phyloP scores from a whole-genome alignment of 164 flowering plant genomes.

The Liquidambar formosana region DNA sequence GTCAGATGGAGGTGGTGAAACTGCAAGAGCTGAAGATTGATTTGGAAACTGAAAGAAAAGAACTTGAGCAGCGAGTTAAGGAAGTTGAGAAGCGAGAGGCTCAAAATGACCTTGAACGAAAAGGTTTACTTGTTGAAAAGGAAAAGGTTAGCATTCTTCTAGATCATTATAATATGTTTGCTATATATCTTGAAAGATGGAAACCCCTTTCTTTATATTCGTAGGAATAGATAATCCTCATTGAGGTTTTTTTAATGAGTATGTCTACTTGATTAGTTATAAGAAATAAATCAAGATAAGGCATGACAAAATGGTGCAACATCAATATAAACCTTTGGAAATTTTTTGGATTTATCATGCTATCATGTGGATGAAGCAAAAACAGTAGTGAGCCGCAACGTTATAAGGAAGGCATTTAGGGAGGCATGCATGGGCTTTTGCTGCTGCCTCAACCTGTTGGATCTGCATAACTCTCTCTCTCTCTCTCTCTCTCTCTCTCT shows the following conservation, averaged over 20 bases:
- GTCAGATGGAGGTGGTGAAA: not conserved
- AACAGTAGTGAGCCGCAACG: too few species aligned
- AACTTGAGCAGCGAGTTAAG: too few species aligned
- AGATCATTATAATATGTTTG: not conserved
- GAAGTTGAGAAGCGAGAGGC: slow-evolving; percentile 14
- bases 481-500: too few species aligned
- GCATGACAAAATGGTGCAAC: not conserved
- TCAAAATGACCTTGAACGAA: slow-evolving; percentile 4
- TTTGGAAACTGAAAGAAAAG: slow-evolving; percentile 12
- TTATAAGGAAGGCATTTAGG: too few species aligned
- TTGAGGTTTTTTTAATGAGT: not conserved
- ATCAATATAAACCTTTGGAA: not conserved
- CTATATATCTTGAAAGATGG: not conserved
- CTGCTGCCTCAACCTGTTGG: too few species aligned
- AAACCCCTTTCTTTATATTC: not conserved
- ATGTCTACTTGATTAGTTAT: not conserved
- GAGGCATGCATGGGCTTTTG: too few species aligned
- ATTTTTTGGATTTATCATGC: not conserved
- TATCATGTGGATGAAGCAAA: too few species aligned
- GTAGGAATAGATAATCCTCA: not conserved
- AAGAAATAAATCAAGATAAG: not conserved
- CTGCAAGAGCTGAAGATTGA: slow-evolving; percentile 8
- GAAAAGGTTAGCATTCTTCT: slow-evolving; percentile 3
- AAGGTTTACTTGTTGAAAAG: slow-evolving; percentile 6
- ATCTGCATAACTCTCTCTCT: too few species aligned